A percentile compares a stretch with the other conserved stretches of the same genome.
These are phyloP conservation scores for Xylaria arbuscula DNA, from an alignment of 2,329 filamentous ascomycete genomes.

Conservation along the genomic window DNA sequence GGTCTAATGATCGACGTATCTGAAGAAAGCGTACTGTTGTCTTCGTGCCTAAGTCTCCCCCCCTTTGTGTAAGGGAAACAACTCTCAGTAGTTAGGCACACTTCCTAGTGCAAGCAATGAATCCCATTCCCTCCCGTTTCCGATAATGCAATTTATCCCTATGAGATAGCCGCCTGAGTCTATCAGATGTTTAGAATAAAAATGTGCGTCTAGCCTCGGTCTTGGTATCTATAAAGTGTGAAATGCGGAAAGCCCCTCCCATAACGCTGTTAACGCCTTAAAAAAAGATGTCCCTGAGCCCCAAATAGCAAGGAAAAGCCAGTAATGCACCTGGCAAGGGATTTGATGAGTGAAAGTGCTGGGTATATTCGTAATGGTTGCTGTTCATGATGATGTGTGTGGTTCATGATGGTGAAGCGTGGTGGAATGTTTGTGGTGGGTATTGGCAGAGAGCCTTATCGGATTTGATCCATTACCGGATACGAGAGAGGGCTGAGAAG, in stretches of 20 bases:
- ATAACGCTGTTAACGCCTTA: conserved; percentile 32
- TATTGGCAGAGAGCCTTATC: not conserved
- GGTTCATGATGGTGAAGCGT: not conserved
- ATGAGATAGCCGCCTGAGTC: conserved; percentile 28
- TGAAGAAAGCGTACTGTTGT: not conserved
- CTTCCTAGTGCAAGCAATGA: not conserved
- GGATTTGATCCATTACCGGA: conserved; percentile 25
- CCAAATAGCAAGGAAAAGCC: conserved; percentile 23
- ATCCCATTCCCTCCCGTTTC: not conserved
- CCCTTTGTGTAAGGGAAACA: not conserved
- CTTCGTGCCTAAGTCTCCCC: conserved; percentile 7
- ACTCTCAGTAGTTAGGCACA: not conserved
- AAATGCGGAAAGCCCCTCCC: conserved; percentile 1
- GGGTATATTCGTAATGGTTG: conserved; percentile 22
- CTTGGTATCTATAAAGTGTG: conserved; percentile 29
- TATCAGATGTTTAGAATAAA: conserved; percentile 27
- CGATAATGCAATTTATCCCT: conserved; percentile 26
- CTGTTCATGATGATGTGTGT: not conserved
- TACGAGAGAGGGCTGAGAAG: conserved; percentile 29
- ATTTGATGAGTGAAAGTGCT: conserved; percentile 3
- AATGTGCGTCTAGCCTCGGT: conserved; percentile 32
- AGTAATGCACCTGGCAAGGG: conserved; percentile 12
- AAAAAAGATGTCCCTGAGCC: not conserved
- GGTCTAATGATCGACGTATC: conserved; percentile 9
- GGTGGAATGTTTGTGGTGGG: not conserved